Conservation (phyloP, 768 basidiomycete species). For the Sporobolomyces phaffii region DNA sequence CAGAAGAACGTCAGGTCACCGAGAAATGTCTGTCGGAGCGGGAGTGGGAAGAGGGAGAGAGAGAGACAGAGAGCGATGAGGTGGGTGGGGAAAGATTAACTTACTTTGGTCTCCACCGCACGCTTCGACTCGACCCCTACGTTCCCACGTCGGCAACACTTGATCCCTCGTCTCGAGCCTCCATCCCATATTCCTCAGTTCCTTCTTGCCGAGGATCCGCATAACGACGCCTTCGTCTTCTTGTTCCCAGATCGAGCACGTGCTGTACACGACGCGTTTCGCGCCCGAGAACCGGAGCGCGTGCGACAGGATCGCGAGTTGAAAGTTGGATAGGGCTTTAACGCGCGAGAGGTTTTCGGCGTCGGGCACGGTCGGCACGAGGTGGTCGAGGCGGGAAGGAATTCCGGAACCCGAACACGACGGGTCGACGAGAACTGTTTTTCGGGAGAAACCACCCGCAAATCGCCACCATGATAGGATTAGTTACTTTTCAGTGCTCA, state of each 20-base stretch:
- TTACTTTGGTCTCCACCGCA: slow-evolving; percentile 50
- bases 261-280: slow-evolving; percentile 84
- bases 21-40: too few relatives aligned
- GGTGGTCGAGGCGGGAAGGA: slow-evolving; percentile 51
- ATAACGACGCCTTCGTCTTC: slow-evolving; percentile 92
- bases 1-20: too few relatives aligned
- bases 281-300: slow-evolving; percentile 87
- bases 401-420: slow-evolving; percentile 36
- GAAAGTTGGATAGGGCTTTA: slow-evolving; percentile 76
- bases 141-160: slow-evolving; percentile 73
- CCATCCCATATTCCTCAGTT: slow-evolving; percentile 61
- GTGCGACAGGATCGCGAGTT: slow-evolving; percentile 82
- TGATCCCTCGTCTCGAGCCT: slow-evolving; percentile 59
- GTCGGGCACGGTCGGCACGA: slow-evolving; percentile 51
- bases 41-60: not conserved
- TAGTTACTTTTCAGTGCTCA: too few relatives aligned
- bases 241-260: slow-evolving; percentile 84
- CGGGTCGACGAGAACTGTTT: slow-evolving; percentile 19
- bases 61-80: too few relatives aligned
- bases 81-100: not conserved
- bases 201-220: slow-evolving; percentile 59
- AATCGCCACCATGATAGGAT: not conserved
- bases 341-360: slow-evolving; percentile 58
- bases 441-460: too few relatives aligned
- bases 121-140: slow-evolving; percentile 68